Evolutionary conservation across 2,329 filamentous ascomycete species (phyloP).

Genomic region (Aspergillus neotritici): DNA sequence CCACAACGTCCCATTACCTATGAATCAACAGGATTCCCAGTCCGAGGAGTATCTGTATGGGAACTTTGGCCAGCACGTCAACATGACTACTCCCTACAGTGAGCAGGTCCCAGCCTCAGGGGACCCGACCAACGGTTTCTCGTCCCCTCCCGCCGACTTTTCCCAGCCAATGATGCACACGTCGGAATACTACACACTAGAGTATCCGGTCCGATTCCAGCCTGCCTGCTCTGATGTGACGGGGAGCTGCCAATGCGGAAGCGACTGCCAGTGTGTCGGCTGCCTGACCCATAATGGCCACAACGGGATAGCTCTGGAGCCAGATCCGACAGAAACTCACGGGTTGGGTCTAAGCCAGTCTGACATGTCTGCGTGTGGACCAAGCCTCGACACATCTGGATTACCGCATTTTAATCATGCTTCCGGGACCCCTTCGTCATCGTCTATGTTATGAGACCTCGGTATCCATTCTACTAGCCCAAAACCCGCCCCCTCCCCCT

Average conservation of each 20-base stretch:
- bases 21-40: slow-evolving; percentile 10
- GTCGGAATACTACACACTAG: slow-evolving; percentile 38
- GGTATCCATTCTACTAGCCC: not conserved
- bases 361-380: not conserved
- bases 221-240: slow-evolving; percentile 43
- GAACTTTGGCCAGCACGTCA: slow-evolving; percentile 11
- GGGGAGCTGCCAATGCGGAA: slow-evolving; percentile 49
- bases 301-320: slow-evolving; percentile 37
- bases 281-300: slow-evolving; percentile 50
- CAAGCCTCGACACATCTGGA: slow-evolving; percentile 10
- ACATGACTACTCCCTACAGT: slow-evolving; percentile 19
- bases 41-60: slow-evolving; percentile 17
- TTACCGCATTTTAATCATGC: slow-evolving; percentile 16
- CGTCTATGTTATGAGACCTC: slow-evolving; percentile 16
- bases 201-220: slow-evolving; percentile 36
- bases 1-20: slow-evolving; percentile 17
- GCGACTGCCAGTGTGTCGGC: slow-evolving; percentile 48
- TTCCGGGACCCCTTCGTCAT: slow-evolving; percentile 16
- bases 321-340: slow-evolving; percentile 7
- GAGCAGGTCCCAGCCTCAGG: slow-evolving; percentile 13
- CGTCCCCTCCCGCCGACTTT: slow-evolving; percentile 22
- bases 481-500: not conserved
- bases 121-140: slow-evolving; percentile 19
- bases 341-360: not conserved
- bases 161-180: slow-evolving; percentile 35